Evolutionary conservation across 2,329 filamentous ascomycete species (phyloP).

Genomic region (Aspergillus sp.): DNA sequence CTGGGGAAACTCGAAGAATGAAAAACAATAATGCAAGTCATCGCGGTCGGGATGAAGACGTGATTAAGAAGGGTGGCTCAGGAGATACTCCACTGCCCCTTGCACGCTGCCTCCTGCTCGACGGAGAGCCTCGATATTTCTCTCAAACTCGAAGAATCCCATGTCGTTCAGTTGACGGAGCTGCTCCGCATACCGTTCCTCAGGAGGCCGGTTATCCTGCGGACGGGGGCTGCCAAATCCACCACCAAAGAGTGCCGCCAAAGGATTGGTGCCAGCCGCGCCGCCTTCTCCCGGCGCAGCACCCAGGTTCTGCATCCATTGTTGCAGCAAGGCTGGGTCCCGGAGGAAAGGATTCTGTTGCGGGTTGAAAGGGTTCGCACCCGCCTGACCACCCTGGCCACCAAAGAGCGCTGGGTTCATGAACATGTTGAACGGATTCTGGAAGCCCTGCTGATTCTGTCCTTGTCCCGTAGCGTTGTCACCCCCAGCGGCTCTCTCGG

Average conservation of each 20-base stretch:
- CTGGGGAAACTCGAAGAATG: too few species aligned
- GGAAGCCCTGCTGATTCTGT: conserved; percentile 44
- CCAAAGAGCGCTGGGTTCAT: conserved; percentile 43
- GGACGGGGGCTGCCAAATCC: conserved; percentile 54
- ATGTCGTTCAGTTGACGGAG: conserved; percentile 94
- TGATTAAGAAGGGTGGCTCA: conserved; percentile 37
- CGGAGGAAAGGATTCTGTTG: conserved; percentile 58
- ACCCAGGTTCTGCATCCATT: conserved; percentile 56
- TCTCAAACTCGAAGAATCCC: conserved; percentile 96
- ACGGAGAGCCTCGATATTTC: conserved; percentile 84
- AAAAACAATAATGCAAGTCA: too few species aligned
- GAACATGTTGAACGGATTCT: conserved; percentile 69
- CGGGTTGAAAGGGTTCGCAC: conserved; percentile 50
- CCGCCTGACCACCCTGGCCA: conserved; percentile 37
- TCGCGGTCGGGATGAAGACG: not conserved
- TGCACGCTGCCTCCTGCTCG: conserved; percentile 92
- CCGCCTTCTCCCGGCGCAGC: conserved; percentile 39
- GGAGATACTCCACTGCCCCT: conserved; percentile 59
- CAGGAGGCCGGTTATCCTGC: conserved; percentile 81
- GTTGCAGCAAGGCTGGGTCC: conserved; percentile 60
- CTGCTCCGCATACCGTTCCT: conserved; percentile 90
- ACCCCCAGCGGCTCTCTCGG: conserved; percentile 31
- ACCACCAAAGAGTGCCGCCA: conserved; percentile 54
- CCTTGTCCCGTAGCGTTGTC: conserved; percentile 33
- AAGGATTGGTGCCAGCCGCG: conserved; percentile 45